Evolutionary conservation across 1,284 basidiomycete species (phyloP).

Genomic region (Pseudozyma thailandica): DNA sequence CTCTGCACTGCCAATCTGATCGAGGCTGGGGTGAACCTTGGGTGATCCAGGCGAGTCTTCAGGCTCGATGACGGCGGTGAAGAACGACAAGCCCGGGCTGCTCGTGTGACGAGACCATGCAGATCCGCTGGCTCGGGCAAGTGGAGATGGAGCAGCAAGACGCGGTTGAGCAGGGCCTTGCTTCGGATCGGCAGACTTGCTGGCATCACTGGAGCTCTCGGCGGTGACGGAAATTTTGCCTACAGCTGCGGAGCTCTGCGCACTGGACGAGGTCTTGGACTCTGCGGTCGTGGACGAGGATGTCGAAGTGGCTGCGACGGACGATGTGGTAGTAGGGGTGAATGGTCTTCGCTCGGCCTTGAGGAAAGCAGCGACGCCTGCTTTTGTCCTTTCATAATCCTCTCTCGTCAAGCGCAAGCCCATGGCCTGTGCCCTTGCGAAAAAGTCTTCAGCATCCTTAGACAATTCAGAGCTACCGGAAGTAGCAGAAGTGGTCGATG

Average conservation of each 20-base stretch:
- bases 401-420: slow-evolving; percentile 62
- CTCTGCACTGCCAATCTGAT: slow-evolving; percentile 55
- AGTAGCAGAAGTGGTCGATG: slow-evolving; percentile 4
- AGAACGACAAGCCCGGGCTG: slow-evolving; percentile 55
- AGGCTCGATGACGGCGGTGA: slow-evolving; percentile 50
- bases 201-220: slow-evolving; percentile 4
- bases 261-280: slow-evolving; percentile 5
- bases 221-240: slow-evolving; percentile 1
- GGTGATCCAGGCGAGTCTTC: slow-evolving; percentile 31
- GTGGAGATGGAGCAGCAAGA: slow-evolving; percentile 24
- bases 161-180: slow-evolving; percentile 16
- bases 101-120: slow-evolving; percentile 42
- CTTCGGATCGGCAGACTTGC: slow-evolving; percentile 15
- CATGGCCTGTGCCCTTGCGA: slow-evolving; percentile 64
- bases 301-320: slow-evolving; percentile 5
- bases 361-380: slow-evolving; percentile 64
- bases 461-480: slow-evolving; percentile 13
- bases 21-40: slow-evolving; percentile 47
- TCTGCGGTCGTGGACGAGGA: slow-evolving; percentile 12
- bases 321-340: slow-evolving; percentile 4
- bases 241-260: slow-evolving; percentile 1
- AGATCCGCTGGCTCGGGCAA: slow-evolving; percentile 20
- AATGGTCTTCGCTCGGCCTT: slow-evolving; percentile 57
- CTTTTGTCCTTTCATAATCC: slow-evolving; percentile 64
- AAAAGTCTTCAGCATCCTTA: slow-evolving; percentile 60